Base-by-base conservation (phyloP, 345 rosid species). In the Eucalyptus paniculata region DNA sequence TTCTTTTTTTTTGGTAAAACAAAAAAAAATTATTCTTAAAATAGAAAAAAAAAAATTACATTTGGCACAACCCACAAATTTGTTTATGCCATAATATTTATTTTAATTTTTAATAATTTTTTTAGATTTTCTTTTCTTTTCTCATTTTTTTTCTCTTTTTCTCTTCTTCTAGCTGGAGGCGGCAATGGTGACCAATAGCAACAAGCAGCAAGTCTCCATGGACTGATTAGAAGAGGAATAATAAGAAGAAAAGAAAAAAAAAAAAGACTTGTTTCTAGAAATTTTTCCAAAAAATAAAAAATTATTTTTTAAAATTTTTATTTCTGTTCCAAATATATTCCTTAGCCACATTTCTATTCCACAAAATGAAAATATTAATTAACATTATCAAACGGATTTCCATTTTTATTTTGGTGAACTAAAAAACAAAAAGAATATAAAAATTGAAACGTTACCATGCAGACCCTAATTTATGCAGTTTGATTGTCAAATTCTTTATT, bases 121-220 rank as follows among this genome's bases (percentile, higher is more conserved):
- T 16, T 16, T 16, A 6, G 7, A 16, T 16, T 50, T 50, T 3
- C 3, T 3, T 51, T 18, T 7, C 2, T 50, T 51, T 51, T 18
- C 4, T 16, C 51, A 50, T 37, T 18, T 51, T 18, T 15, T 18
- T 18, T 51, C 2, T 51, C 4, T 51, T 18, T 7, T 51, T 51
- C 23, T 51, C 56, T 9, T 51, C 56, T 3, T 51, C 56, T 51
- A 51, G 56, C 23, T 0, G 1, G 23, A 7, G 23, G 2, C 4
- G 23, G 4, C 0, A 51, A 0, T 18, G 9, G 9, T 51, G 54
- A 51, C 23, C 1, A 0, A 51, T 0, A 0, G 9, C 1, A 2
- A 51, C 56, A 51, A 7, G 21, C 1, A 0, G 9, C 4, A 53
- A 18, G 24, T 53, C 56, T 53, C 24, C 56, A 53, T 0, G 0